Base-by-base conservation (phyloP, 768 basidiomycete species). In the Boletus sensibilis region DNA sequence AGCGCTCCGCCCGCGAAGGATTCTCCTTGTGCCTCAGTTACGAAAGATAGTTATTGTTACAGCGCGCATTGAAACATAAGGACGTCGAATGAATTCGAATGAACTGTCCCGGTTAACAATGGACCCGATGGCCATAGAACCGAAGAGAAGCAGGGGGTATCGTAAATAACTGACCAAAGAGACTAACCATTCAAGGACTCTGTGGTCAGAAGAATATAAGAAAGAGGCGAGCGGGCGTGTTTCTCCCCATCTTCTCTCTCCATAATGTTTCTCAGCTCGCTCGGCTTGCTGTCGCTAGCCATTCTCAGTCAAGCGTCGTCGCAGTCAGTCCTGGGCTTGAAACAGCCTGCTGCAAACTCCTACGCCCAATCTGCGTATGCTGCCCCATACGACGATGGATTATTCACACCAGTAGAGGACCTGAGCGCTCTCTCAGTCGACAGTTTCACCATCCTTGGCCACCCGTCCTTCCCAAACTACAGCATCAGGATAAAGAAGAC, bases 381-480 rank as follows among this genome's bases (percentile, higher is more conserved):
- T 23, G 59, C 50, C 7, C 34, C 62, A 5, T 58, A 51, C 40
- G 58, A 67, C 29, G 58, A 64, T 18, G 69, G 61, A n/a, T 37
- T 68, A 14, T 72, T 74, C 61, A 65, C 62, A 2, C 69, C 74
- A 59, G 29, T 70, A 2, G 73, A 66, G 48, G 59, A 70, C 16
- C 53, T 73, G 37, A 47, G 57, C 38, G 21, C 51, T 4, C 59
- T 70, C n/a, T 68, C 72, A 2, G 63, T 64, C 23, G 55, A 64
- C 4, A 54, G 61, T 16, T 81, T 76, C 60, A 74, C 73, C 3
- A 66, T 65, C 2, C 61, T 82, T 34, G 50, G 57, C 14, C 78
- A 81, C 42, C 77, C 78, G 3, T 59, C 64, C 21, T 80, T 79
- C 51, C 78, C 80, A 1, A 61, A 63, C 10, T 58, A 82, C 63